Evolutionary conservation across 2,329 filamentous ascomycete species (phyloP).

Genomic region (Xylaria hypoxylon): DNA sequence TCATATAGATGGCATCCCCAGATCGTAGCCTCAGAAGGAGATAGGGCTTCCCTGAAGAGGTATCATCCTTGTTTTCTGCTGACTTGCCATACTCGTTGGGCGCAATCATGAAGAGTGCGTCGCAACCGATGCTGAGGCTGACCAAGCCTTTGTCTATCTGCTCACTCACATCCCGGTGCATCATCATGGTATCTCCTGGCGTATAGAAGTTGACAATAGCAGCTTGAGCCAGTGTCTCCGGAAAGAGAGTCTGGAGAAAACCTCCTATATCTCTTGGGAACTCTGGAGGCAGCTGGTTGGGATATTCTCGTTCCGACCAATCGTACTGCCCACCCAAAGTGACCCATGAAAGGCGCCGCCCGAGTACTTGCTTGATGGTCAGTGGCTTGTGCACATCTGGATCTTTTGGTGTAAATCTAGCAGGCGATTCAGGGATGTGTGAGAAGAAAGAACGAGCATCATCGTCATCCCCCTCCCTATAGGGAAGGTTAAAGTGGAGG

Average conservation of each 20-base stretch:
- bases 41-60: conserved; percentile 58
- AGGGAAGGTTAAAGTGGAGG: conserved; percentile 79
- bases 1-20: conserved; percentile 93
- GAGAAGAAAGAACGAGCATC: conserved; percentile 65
- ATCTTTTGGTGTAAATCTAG: conserved; percentile 75
- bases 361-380: conserved; percentile 75
- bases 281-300: conserved; percentile 70
- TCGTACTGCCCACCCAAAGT: conserved; percentile 97
- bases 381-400: conserved; percentile 79
- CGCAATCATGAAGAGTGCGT: conserved; percentile 87
- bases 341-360: conserved; percentile 89
- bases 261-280: conserved; percentile 80
- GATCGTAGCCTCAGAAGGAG: conserved; percentile 77
- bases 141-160: conserved; percentile 81
- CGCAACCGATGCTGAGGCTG: conserved; percentile 89
- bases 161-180: conserved; percentile 95
- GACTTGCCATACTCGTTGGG: conserved; percentile 58
- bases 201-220: conserved; percentile 96
- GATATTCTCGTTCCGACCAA: conserved; percentile 90
- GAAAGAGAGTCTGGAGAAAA: conserved; percentile 78
- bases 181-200: conserved; percentile 88
- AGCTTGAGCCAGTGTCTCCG: conserved; percentile 81
- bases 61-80: conserved; percentile 15
- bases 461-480: conserved; percentile 53
- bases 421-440: conserved; percentile 61